Percentiles rank a stretch among this genome's conserved stretches.
phyloP scores from a whole-genome alignment of 1,139 yeast genomes.

The Lodderomyces elongisporus region DNA sequence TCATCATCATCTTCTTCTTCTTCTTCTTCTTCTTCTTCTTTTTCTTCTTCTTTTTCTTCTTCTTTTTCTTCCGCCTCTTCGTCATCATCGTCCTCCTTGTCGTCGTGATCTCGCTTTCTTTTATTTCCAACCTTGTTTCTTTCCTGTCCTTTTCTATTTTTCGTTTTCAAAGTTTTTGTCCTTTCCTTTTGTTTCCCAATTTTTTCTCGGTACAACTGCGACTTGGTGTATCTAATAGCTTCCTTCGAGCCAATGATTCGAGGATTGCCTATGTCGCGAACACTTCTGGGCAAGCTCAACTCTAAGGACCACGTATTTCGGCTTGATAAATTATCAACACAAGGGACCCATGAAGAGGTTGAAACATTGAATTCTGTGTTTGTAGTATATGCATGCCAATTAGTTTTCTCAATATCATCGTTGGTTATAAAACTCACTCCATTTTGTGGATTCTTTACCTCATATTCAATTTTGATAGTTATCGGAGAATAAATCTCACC shows the following conservation, averaged over 20 bases:
- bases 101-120: slow-evolving; percentile 41
- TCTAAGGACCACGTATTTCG: slow-evolving; percentile 91
- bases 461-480: slow-evolving; percentile 64
- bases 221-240: slow-evolving; percentile 13
- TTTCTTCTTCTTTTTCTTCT: slow-evolving; percentile 6
- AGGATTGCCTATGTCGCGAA: slow-evolving; percentile 61
- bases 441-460: slow-evolving; percentile 58
- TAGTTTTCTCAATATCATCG: slow-evolving; percentile 27
- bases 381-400: slow-evolving; percentile 84
- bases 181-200: background rate
- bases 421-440: slow-evolving; percentile 75
- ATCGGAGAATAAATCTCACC: slow-evolving; percentile 63
- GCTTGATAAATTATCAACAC: slow-evolving; percentile 85
- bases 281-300: slow-evolving; percentile 73
- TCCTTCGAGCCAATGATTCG: slow-evolving; percentile 36
- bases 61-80: background rate
- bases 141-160: slow-evolving; percentile 4
- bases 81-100: too few species aligned
- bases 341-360: slow-evolving; percentile 96
- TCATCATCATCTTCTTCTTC: slow-evolving; percentile 14
- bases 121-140: slow-evolving; percentile 24
- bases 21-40: too few species aligned
- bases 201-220: too few species aligned
- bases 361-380: slow-evolving; percentile 75
- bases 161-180: slow-evolving; percentile 5